phyloP scores from a whole-genome alignment of 2,329 filamentous ascomycete species.

The Exophiala bonariae region DNA sequence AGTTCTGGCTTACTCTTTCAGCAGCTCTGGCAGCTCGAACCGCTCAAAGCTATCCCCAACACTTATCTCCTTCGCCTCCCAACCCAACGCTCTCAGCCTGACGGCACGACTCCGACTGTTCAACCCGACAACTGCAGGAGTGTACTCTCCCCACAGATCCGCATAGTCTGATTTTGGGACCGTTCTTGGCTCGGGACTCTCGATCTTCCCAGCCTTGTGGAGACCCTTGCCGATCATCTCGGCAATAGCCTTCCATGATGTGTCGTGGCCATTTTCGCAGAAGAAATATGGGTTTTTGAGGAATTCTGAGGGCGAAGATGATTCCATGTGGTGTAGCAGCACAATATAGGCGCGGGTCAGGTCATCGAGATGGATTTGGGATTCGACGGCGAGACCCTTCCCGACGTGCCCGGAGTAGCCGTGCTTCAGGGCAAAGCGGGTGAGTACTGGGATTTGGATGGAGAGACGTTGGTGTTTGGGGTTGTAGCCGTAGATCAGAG shows the following conservation, averaged over 20 bases:
- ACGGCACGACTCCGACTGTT: constrained; percentile 46
- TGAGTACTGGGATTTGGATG: constrained; percentile 49
- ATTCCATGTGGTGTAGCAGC: constrained; percentile 42
- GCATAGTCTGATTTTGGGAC: constrained; percentile 39
- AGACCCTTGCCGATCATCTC: constrained; percentile 39
- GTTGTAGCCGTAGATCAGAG: constrained; percentile 46
- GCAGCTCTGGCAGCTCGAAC: constrained; percentile 37
- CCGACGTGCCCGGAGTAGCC: constrained; percentile 47
- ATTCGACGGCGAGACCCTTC: constrained; percentile 41
- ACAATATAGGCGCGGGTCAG: constrained; percentile 46
- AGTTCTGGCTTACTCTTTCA: not conserved
- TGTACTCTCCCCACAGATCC: constrained; percentile 41
- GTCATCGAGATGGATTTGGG: constrained; percentile 49
- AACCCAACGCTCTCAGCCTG: constrained; percentile 45
- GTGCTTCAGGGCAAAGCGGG: constrained; percentile 50
- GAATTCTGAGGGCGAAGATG: constrained; percentile 27
- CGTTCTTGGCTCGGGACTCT: constrained; percentile 36
- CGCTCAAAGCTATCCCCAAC: constrained; percentile 38
- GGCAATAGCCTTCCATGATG: constrained; percentile 45
- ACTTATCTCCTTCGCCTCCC: constrained; percentile 45
- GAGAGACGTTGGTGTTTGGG: constrained; percentile 40
- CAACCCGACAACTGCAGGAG: constrained; percentile 39
- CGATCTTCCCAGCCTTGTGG: constrained; percentile 38
- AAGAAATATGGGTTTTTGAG: constrained; percentile 51
- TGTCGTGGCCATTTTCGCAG: constrained; percentile 35